Conservation (phyloP, 2,329 filamentous ascomycete genomes). For the Emmonsia crescens region DNA sequence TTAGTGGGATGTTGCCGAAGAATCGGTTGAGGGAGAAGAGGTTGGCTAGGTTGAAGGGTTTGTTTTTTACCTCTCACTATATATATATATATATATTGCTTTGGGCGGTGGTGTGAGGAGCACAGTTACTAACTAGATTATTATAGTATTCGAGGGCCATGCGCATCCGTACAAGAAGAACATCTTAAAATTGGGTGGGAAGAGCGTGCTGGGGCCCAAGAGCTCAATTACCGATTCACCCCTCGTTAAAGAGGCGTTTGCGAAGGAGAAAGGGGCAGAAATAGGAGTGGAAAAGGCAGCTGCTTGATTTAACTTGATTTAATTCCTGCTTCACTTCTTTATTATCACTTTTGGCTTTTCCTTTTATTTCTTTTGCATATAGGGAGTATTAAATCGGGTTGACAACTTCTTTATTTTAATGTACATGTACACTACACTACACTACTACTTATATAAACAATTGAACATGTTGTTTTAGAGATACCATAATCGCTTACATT, state of each 20-base stretch:
- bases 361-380: background rate
- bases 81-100: background rate
- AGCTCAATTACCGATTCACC: constrained; percentile 22
- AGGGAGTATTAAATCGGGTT: background rate
- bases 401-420: background rate
- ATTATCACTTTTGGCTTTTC: constrained; percentile 25
- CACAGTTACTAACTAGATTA: constrained; percentile 4
- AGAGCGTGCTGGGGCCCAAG: constrained; percentile 22
- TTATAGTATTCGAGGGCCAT: constrained; percentile 72
- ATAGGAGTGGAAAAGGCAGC: constrained; percentile 3
- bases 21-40: constrained; percentile 83
- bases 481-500: too few species aligned
- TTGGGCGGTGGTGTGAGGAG: background rate
- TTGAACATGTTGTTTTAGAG: too few species aligned
- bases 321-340: background rate
- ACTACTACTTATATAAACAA: too few species aligned
- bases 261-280: constrained; percentile 18
- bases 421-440: background rate
- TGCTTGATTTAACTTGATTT: constrained; percentile 16
- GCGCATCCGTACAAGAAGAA: constrained; percentile 89
- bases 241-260: constrained; percentile 29
- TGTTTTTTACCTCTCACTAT: background rate
- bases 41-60: constrained; percentile 72
- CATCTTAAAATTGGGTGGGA: constrained; percentile 59
- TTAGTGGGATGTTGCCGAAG: constrained; percentile 96